Base-by-base conservation (phyloP, 2,329 filamentous ascomycete genomes). In the Xylaria sp. region DNA sequence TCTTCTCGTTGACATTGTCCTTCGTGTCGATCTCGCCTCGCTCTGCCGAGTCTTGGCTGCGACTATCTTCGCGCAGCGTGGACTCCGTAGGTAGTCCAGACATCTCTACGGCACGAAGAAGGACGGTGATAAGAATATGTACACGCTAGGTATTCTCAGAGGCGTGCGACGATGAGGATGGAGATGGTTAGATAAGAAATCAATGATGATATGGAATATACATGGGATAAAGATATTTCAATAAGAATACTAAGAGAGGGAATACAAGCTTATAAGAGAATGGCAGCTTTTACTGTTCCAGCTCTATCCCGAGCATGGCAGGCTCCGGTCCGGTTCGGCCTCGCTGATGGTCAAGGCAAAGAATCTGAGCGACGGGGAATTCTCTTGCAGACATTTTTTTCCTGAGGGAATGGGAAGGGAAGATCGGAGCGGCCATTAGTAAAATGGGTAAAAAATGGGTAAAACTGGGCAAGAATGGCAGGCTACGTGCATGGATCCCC, bases 251-350 rank as follows among this genome's bases (percentile, higher is more conserved):
- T 30, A 30, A 30, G 23, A 30, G 23, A 30, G 23, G 23, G 23
- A 30, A 2, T 5, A 30, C 5, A 5, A 30, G 23, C 23, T 30
- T 30, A 30, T 30, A 30, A 30, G 23, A 30, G 23, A 30, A 30
- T 30, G 23, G 5, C 23, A 30, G 23, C 23, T 30, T 30, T 30
- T 30, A 30, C 23, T 30, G 23, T 30, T 30, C 23, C 23, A 30
- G 23, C 23, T 30, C 23, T 30, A 30, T 30, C 23, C 23, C 23
- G 18, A 7, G 23, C 47, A 30, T 50, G 35, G 18, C 39, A 19
- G 50, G 49, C 2, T 55, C 60, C 53, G 57, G 19, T 30, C 23
- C 23, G 23, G 23, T 42, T 50, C 59, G 56, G 59, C 53, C 18
- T 30, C 23, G 23, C n/a, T 50, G 35, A 13, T 18, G 16, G 5